Evolutionary conservation across 164 flowering plant genomes (phyloP).

Genomic region (Tinospora cordifolia): DNA sequence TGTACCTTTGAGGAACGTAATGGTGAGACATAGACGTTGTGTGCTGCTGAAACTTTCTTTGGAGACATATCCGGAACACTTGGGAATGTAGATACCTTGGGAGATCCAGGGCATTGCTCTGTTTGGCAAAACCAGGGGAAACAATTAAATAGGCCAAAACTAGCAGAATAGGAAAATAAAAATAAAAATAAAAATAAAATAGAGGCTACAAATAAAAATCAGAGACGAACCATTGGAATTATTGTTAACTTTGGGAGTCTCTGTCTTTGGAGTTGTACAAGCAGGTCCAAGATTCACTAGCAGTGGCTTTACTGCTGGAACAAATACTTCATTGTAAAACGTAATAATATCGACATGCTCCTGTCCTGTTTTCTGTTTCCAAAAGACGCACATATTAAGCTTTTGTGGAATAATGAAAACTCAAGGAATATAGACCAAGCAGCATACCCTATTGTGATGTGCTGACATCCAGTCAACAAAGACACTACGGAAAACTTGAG

Average conservation of each 20-base stretch:
- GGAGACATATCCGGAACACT: slow-evolving; percentile 97
- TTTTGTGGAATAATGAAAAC: not conserved
- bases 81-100: slow-evolving; percentile 66
- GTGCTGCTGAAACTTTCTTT: slow-evolving; percentile 85
- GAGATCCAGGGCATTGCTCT: slow-evolving; percentile 80
- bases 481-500: slow-evolving; percentile 80
- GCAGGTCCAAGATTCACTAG: slow-evolving; percentile 67
- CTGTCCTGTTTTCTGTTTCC: slow-evolving; percentile 57
- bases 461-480: slow-evolving; percentile 68
- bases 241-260: slow-evolving; percentile 39
- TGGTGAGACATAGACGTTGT: slow-evolving; percentile 92
- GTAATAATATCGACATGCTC: slow-evolving; percentile 84
- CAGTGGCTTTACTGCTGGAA: slow-evolving; percentile 74
- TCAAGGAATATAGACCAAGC: slow-evolving; percentile 4
- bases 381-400: slow-evolving; percentile 23
- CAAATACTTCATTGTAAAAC: slow-evolving; percentile 83
- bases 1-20: slow-evolving; percentile 82
- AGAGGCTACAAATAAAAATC: not conserved
- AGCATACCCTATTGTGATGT: slow-evolving; percentile 59
- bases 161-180: not conserved
- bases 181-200: not conserved
- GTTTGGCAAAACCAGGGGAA: slow-evolving; percentile 8
- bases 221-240: slow-evolving; percentile 40
- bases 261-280: slow-evolving; percentile 33
- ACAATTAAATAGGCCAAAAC: not conserved